A percentile compares a stretch with the other conserved stretches of the same genome.
phyloP scores from a whole-genome alignment of 2,329 filamentous ascomycete species.

The Penicillium sp. region DNA sequence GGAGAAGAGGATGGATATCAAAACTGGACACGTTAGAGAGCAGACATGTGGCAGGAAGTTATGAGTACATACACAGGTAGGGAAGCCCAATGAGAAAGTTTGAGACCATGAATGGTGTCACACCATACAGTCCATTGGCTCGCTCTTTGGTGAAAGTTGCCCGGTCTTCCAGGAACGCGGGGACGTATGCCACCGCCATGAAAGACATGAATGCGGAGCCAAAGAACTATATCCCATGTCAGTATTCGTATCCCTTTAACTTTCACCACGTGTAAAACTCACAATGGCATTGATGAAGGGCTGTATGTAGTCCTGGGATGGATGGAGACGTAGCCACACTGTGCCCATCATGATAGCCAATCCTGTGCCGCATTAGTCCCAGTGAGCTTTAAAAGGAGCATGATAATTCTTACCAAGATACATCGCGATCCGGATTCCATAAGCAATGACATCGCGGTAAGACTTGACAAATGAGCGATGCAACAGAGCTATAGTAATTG shows the following conservation, averaged over 20 bases:
- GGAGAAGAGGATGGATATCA: slow-evolving; percentile 74
- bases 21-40: slow-evolving; percentile 45
- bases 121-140: slow-evolving; percentile 75
- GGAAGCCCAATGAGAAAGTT: slow-evolving; percentile 82
- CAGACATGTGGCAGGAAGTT: neutral
- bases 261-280: slow-evolving; percentile 19
- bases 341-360: slow-evolving; percentile 86
- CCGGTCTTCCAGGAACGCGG: slow-evolving; percentile 76
- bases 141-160: slow-evolving; percentile 72
- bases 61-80: slow-evolving; percentile 59
- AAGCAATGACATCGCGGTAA: slow-evolving; percentile 78
- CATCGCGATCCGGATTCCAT: slow-evolving; percentile 79
- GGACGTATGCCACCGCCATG: slow-evolving; percentile 82
- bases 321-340: slow-evolving; percentile 72
- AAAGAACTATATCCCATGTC: slow-evolving; percentile 53
- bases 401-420: slow-evolving; percentile 58
- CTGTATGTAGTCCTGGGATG: slow-evolving; percentile 70
- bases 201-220: slow-evolving; percentile 74
- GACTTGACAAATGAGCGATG: slow-evolving; percentile 80
- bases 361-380: slow-evolving; percentile 35
- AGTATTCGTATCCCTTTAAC: neutral
- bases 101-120: slow-evolving; percentile 68
- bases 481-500: slow-evolving; percentile 63
- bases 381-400: slow-evolving; percentile 9
- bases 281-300: slow-evolving; percentile 77